A percentile compares a stretch with the other conserved stretches of the same genome.
phyloP scores from a whole-genome alignment of 805 yeast species.

The Lipomyces spencermartinsiae region DNA sequence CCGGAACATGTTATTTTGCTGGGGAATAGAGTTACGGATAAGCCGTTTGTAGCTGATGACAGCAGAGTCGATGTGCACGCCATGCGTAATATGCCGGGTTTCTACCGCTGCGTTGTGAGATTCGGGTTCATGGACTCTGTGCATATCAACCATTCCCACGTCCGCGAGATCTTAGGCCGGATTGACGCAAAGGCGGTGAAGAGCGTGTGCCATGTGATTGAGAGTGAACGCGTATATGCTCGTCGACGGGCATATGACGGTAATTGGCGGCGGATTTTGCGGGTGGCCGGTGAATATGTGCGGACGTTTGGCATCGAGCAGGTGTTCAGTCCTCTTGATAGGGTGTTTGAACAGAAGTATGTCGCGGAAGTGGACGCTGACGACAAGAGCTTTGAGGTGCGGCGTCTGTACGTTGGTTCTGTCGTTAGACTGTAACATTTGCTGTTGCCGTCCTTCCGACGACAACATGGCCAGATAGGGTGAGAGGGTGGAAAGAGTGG shows the following conservation, averaged over 20 bases:
- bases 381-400: background rate
- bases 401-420: conserved; percentile 5
- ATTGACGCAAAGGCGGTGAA: background rate
- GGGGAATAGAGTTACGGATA: conserved; percentile 51
- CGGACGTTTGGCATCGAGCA: conserved; percentile 18
- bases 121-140: conserved; percentile 58
- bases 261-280: background rate
- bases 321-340: conserved; percentile 22
- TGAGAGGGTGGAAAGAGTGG: too few relatives aligned
- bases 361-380: background rate
- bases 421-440: background rate
- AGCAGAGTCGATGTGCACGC: conserved; percentile 52
- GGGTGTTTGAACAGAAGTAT: conserved; percentile 8
- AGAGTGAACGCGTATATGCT: conserved; percentile 16
- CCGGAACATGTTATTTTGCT: conserved; percentile 56
- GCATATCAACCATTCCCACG: conserved; percentile 31
- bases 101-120: conserved; percentile 56
- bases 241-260: background rate
- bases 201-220: conserved; percentile 21
- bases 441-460: too few relatives aligned
- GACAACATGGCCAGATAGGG: too few relatives aligned
- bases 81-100: conserved; percentile 52
- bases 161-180: conserved; percentile 13
- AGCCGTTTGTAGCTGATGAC: conserved; percentile 52
- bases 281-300: background rate